A percentile compares a stretch with the other conserved stretches of the same genome.
phyloP scores from a whole-genome alignment of 2,329 filamentous ascomycete species.

The Colletotrichum viniferum region DNA sequence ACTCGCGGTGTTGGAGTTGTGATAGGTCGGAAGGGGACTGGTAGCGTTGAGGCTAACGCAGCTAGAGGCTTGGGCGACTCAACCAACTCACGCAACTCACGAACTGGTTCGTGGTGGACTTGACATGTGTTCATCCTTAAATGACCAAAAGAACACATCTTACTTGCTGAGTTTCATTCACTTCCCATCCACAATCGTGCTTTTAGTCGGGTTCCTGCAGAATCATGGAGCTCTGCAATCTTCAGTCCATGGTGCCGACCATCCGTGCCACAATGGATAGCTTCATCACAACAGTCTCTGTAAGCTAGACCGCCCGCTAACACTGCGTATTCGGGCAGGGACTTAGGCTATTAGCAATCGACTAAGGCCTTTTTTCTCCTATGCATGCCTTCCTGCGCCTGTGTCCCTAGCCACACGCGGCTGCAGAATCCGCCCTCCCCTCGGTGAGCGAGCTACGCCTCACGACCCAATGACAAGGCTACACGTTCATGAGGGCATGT shows the following conservation, averaged over 20 bases:
- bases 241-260: not conserved
- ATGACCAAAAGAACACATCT: not conserved
- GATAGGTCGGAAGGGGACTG: not conserved
- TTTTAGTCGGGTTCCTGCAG: conserved; percentile 3
- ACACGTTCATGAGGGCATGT: not conserved
- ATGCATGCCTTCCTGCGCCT: not conserved
- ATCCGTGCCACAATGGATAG: not conserved
- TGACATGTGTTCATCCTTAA: not conserved
- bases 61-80: not conserved
- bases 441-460: not conserved
- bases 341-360: not conserved
- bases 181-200: not conserved
- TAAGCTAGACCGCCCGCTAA: not conserved
- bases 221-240: not conserved
- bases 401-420: not conserved
- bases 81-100: not conserved
- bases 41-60: conserved; percentile 5
- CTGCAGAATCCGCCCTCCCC: not conserved
- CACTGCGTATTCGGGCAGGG: accelerated
- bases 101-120: not conserved
- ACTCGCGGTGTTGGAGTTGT: not conserved
- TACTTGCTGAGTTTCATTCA: too few species aligned
- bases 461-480: not conserved
- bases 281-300: not conserved
- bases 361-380: accelerated